Evolutionary conservation across 2,329 filamentous ascomycete species (phyloP).

Genomic region (Arthrobotrys musiformis): DNA sequence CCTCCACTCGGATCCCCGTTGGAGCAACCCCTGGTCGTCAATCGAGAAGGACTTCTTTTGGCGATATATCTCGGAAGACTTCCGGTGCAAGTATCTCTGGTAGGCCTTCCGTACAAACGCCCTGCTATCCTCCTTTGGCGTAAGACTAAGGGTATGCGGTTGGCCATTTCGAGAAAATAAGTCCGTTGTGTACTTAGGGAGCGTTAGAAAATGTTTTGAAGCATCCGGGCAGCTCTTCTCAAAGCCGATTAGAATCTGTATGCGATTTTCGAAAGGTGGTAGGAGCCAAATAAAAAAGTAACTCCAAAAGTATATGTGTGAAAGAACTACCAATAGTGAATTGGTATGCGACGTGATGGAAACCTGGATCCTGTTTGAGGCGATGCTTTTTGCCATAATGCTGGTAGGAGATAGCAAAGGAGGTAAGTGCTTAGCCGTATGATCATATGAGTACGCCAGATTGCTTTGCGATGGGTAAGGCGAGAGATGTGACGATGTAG

Average conservation of each 20-base stretch:
- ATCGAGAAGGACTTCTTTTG: not conserved
- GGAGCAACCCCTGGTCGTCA: not conserved
- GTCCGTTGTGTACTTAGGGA: not conserved
- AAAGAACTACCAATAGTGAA: not conserved
- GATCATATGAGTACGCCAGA: too few relatives aligned
- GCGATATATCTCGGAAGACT: not conserved
- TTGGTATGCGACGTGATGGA: not conserved
- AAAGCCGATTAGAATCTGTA: not conserved
- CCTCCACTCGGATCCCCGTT: not conserved
- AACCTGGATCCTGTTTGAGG: not conserved
- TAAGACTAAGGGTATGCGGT: not conserved
- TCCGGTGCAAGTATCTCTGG: constrained; percentile 19
- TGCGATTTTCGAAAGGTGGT: not conserved
- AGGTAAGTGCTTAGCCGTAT: not conserved
- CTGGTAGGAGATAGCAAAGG: too few relatives aligned
- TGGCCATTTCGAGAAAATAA: not conserved
- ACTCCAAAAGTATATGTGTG: not conserved
- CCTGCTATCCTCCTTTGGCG: not conserved
- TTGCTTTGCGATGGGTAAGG: not conserved
- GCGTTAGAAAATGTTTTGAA: constrained; percentile 7
- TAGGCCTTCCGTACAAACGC: constrained; percentile 9
- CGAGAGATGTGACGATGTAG: not conserved
- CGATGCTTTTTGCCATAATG: not conserved
- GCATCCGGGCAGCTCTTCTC: constrained; percentile 19
- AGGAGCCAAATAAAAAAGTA: constrained; percentile 27